Percentiles rank a stretch among this genome's conserved stretches.
Evolutionary conservation across 768 basidiomycete species (phyloP).

Genomic region (Rhodotorula paludigena): DNA sequence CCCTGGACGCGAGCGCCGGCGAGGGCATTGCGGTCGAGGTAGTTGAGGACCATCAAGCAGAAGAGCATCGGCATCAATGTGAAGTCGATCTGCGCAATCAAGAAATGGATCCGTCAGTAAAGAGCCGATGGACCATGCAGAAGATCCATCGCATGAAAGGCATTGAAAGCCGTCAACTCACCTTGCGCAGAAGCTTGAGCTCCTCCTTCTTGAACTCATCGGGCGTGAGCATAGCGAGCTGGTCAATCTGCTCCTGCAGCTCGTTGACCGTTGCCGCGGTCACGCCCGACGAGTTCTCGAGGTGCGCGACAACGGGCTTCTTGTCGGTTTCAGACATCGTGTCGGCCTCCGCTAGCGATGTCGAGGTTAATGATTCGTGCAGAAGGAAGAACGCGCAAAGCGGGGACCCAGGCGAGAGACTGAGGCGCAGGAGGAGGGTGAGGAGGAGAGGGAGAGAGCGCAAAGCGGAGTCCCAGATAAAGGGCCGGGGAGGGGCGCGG

Average conservation of each 20-base stretch:
- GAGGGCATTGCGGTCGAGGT: slow-evolving; percentile 41
- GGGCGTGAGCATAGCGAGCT: slow-evolving; percentile 12
- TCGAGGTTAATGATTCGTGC: no score
- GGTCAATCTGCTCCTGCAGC: slow-evolving; percentile 31
- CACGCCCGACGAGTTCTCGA: slow-evolving; percentile 3
- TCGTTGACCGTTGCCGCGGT: slow-evolving; percentile 1
- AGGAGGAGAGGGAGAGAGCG: no score
- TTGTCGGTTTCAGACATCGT: no score
- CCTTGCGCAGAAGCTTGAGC: slow-evolving; percentile 39
- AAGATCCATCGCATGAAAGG: background rate
- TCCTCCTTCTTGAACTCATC: slow-evolving; percentile 32
- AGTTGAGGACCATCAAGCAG: slow-evolving; percentile 32
- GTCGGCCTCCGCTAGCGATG: no score
- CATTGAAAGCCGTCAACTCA: background rate
- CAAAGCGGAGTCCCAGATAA: no score
- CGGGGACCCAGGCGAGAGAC: no score
- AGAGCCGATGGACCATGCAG: background rate
- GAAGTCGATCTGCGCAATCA: slow-evolving; percentile 36
- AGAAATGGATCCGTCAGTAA: no score
- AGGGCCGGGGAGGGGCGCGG: no score
- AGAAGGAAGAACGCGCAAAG: no score
- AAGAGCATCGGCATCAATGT: slow-evolving; percentile 39
- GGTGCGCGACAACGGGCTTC: background rate
- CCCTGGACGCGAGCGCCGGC: slow-evolving; percentile 39
- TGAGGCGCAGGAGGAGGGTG: no score